Conservation (phyloP, 768 basidiomycete species). For the Macrolepiota fuliginosa region DNA sequence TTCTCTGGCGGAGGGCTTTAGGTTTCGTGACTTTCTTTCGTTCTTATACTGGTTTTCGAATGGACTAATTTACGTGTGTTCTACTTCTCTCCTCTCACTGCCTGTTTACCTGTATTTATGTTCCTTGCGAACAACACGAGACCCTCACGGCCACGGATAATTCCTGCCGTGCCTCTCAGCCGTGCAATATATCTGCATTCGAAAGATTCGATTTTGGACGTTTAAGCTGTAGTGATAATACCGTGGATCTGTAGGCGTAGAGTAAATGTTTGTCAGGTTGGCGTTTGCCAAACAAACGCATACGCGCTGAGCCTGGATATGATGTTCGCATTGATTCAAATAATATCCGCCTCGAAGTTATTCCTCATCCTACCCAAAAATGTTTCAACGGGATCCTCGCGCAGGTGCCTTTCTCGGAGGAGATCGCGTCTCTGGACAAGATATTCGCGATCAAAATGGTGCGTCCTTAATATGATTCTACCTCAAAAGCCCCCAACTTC, state of each 20-base stretch:
- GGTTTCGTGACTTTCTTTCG: not conserved
- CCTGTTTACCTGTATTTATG: conserved; percentile 5
- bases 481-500: conserved; percentile 10
- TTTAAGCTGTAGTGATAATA: not conserved
- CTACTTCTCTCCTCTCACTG: not conserved
- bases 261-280: not conserved
- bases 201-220: too few species aligned
- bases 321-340: conserved; percentile 9
- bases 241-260: not conserved
- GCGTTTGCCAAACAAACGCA: not conserved
- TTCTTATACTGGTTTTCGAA: not conserved
- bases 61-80: not conserved
- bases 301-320: not conserved
- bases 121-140: not conserved
- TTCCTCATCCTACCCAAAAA: conserved; percentile 24
- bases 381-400: conserved; percentile 91
- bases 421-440: conserved; percentile 90
- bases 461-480: conserved; percentile 19
- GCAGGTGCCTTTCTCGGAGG: conserved; percentile 94
- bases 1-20: not conserved
- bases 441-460: conserved; percentile 98
- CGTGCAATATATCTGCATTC: not conserved
- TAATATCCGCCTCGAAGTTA: conserved; percentile 1
- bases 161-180: not conserved
- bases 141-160: not conserved